A percentile compares a stretch with the other conserved stretches of the same genome.
Conservation (phyloP, 2,329 filamentous ascomycete genomes). For the Tolypocladium ovalisporum region DNA sequence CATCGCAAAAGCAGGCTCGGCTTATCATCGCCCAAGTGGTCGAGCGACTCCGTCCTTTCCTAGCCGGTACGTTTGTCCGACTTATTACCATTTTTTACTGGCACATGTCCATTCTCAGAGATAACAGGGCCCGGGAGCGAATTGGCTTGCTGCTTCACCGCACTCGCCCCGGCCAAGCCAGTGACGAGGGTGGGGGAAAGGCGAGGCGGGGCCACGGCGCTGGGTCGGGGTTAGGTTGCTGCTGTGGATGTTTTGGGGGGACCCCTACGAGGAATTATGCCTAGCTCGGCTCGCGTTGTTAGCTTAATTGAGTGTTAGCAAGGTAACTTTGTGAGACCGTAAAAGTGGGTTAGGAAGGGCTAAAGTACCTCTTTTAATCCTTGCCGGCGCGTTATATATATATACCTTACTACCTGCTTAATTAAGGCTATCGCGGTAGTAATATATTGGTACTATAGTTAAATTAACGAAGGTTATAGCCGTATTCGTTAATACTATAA, state of each 20-base stretch:
- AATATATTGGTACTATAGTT: no score
- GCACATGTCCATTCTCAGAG: neutral
- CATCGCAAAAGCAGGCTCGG: neutral
- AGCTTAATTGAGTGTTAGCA: no score
- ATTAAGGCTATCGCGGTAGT: no score
- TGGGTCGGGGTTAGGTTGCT: no score
- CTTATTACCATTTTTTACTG: neutral
- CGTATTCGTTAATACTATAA: no score
- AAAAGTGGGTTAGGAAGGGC: no score
- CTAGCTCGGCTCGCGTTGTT: no score
- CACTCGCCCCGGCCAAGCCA: neutral
- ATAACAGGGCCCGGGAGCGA: neutral
- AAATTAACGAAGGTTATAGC: no score
- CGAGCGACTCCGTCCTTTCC: neutral
- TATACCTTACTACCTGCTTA: no score
- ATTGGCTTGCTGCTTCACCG: neutral
- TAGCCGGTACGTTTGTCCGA: neutral
- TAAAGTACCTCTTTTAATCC: no score
- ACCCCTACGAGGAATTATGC: neutral
- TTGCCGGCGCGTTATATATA: no score
- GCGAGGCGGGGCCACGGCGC: neutral
- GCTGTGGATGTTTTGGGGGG: neutral
- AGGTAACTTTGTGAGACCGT: no score
- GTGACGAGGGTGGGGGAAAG: neutral
- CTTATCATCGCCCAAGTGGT: neutral